Base-by-base conservation (phyloP, 257 asterid species). In the Galeopsis tetrahit region DNA sequence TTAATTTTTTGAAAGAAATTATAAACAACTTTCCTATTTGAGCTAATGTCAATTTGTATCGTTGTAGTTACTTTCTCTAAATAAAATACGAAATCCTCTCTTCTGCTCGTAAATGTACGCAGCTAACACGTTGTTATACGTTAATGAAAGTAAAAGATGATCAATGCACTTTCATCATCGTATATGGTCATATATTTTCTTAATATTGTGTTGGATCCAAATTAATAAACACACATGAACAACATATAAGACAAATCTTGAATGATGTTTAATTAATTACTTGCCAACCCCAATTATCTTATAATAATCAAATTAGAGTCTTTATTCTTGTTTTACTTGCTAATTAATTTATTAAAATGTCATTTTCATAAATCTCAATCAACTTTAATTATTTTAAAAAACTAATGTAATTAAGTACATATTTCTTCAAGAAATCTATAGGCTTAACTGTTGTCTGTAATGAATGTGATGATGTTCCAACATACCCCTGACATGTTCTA, bases 391-490 rank as follows among this genome's bases (percentile, higher is more conserved):
- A 2, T 21, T n/a, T 0, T 21, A 13, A 44, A 46, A 32, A 4
- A 63, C 28, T 15, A 42, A 7, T 15, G 2, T 39, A 7, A 13
- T 35, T 14, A 35, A 2, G 8, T 39, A 38, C 2, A 63, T 17
- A 70, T 43, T 42, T 58, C 2, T 42, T 31, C 74, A 60, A 36
- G 58, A 73, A 62, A 71, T 51, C 57, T 31, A 73, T 74, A 69
- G 76, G 74, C 62, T 56, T 33, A 69, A 64, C 7, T 56, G 73
- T 64, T 65, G 55, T 63, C 56, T 70, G 57, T 7, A 42, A 53
- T 63, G 66, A 70, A 65, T 66, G 72, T 79, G 75, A 70, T 59
- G 68, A 49, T 66, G 71, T 63, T 71, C 70, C 81, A 76, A 76
- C 76, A 76, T 71, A 68, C 73, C 75, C 66, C 76, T 76, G 75